phyloP scores from a whole-genome alignment of 1,284 basidiomycete genomes.

The Hemileia vastatrix region DNA sequence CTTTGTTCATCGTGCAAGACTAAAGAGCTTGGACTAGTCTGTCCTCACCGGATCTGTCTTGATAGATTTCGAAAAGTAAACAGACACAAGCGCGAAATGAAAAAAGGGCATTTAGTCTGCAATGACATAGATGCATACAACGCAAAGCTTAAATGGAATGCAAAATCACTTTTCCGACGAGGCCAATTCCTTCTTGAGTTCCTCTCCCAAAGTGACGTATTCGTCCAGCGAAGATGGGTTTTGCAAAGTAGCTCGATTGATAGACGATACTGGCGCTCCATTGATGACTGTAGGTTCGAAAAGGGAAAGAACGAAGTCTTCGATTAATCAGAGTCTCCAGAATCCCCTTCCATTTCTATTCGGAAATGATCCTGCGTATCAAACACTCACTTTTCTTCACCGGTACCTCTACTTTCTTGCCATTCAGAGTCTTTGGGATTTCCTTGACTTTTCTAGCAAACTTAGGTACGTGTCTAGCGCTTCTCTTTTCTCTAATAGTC shows the following conservation, averaged over 20 bases:
- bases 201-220: conserved; percentile 55
- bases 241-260: conserved; percentile 65
- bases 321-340: conserved; percentile 13
- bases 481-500: conserved; percentile 58
- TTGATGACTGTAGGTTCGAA: conserved; percentile 56
- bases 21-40: too few relatives aligned
- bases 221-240: conserved; percentile 64
- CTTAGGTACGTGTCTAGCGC: conserved; percentile 45
- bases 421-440: conserved; percentile 74
- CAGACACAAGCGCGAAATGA: too few relatives aligned
- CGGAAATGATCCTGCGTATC: conserved; percentile 13
- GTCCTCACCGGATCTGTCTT: too few relatives aligned
- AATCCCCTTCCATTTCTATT: conserved; percentile 8
- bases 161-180: too few relatives aligned
- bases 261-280: conserved; percentile 58
- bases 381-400: conserved; percentile 54
- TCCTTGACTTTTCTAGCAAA: conserved; percentile 62
- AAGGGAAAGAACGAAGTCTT: conserved; percentile 32
- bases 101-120: too few relatives aligned
- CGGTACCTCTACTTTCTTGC: conserved; percentile 72
- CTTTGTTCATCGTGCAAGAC: too few relatives aligned
- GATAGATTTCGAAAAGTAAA: too few relatives aligned
- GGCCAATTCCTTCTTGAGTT: conserved; percentile 50
- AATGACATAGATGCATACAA: too few relatives aligned
- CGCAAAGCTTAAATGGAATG: too few relatives aligned